Conservation (phyloP, 768 basidiomycete genomes). For the Clavulina sp. region DNA sequence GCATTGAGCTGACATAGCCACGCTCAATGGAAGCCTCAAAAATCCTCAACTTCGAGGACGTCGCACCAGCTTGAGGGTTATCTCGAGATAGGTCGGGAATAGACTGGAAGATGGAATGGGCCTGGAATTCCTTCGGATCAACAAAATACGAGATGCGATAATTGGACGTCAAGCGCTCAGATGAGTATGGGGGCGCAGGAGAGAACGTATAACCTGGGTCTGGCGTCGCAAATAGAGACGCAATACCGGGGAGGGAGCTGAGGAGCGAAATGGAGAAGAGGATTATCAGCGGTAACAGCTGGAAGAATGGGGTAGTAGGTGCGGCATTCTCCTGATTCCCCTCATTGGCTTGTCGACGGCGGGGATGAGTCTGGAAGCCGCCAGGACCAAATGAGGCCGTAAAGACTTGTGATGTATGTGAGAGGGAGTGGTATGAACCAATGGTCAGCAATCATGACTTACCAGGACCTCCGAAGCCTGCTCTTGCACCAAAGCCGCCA, state of each 20-base stretch:
- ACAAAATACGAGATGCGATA: slow-evolving; percentile 73
- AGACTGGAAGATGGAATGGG: slow-evolving; percentile 49
- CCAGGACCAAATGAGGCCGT: slow-evolving; percentile 62
- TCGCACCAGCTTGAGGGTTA: slow-evolving; percentile 15
- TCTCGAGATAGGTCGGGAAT: slow-evolving; percentile 17
- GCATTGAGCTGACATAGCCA: slow-evolving; percentile 52
- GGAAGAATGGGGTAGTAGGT: slow-evolving; percentile 34
- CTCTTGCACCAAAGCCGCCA: slow-evolving; percentile 29
- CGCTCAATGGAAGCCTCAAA: slow-evolving; percentile 72
- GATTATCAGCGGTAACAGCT: slow-evolving; percentile 70
- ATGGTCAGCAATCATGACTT: slow-evolving; percentile 12
- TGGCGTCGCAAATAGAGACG: slow-evolving; percentile 28
- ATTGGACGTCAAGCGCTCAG: slow-evolving; percentile 51
- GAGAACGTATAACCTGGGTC: slow-evolving; percentile 70
- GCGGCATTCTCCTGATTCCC: not conserved
- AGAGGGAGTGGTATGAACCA: slow-evolving; percentile 4
- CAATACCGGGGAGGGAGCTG: slow-evolving; percentile 48
- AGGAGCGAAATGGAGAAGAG: slow-evolving; percentile 73
- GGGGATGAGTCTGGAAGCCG: slow-evolving; percentile 60
- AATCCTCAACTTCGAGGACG: slow-evolving; percentile 25
- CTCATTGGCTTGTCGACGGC: slow-evolving; percentile 15
- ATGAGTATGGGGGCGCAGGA: slow-evolving; percentile 38
- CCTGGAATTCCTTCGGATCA: slow-evolving; percentile 53
- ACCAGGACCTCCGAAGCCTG: slow-evolving; percentile 24
- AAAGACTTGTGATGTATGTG: slow-evolving; percentile 34